These are phyloP conservation scores for Centella asiatica DNA, from an alignment of 129 eudicot genomes.

Conservation along the genomic window DNA sequence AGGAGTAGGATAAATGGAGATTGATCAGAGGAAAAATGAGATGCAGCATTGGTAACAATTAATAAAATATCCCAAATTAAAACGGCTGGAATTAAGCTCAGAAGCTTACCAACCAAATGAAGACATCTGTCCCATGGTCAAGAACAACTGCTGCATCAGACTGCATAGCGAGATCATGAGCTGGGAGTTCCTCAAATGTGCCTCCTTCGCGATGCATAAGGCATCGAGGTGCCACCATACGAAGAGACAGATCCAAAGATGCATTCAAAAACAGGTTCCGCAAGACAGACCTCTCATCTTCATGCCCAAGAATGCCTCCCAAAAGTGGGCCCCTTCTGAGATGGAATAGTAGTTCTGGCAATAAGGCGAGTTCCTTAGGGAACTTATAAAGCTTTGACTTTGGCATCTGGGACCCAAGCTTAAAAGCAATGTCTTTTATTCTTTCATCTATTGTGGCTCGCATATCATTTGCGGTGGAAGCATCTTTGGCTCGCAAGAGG, in stretches of 20 bases:
- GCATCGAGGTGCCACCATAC: slow-evolving; percentile 97
- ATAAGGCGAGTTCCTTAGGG: slow-evolving; percentile 67
- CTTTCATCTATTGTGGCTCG: slow-evolving; percentile 64
- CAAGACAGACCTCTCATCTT: slow-evolving; percentile 93
- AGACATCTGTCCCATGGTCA: slow-evolving; percentile 99
- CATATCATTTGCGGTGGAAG: slow-evolving; percentile 1
- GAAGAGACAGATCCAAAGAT: slow-evolving; percentile 79
- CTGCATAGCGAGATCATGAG: slow-evolving; percentile 95
- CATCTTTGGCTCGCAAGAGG: slow-evolving; percentile 64
- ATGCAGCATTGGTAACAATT: no score
- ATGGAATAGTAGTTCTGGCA: slow-evolving; percentile 89
- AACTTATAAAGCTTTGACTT: slow-evolving; percentile 82
- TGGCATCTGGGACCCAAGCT: slow-evolving; percentile 75
- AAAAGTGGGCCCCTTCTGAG: slow-evolving; percentile 92
- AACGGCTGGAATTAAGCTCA: slow-evolving; percentile 11
- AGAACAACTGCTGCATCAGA: slow-evolving; percentile 99
- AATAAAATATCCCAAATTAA: not conserved
- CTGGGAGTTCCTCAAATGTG: slow-evolving; percentile 95
- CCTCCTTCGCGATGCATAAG: slow-evolving; percentile 97
- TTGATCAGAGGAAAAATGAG: not conserved
- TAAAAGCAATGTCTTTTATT: slow-evolving; percentile 63
- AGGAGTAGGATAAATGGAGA: no score
- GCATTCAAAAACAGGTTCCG: slow-evolving; percentile 81
- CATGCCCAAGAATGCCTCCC: slow-evolving; percentile 90
- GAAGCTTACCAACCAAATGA: slow-evolving; percentile 91